Evolutionary conservation across 331 rosid species (phyloP).

Genomic region (Pyracantha coccinea): DNA sequence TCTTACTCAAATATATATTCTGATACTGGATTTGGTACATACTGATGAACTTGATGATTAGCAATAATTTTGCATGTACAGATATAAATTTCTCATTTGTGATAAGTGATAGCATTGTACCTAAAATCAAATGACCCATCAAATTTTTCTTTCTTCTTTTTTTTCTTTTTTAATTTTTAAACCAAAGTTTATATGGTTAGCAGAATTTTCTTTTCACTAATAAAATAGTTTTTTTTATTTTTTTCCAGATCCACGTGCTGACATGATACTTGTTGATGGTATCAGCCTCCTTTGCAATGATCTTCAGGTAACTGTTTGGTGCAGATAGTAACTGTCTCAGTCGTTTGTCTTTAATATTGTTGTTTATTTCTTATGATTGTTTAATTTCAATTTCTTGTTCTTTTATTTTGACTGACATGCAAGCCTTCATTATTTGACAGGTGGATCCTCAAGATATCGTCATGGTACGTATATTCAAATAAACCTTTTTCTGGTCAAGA

Average conservation of each 20-base stretch:
- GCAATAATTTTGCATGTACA: background rate
- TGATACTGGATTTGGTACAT: background rate
- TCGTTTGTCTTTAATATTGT: background rate
- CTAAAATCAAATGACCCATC: background rate
- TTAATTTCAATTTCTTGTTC: background rate
- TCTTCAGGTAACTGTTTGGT: constrained; percentile 53
- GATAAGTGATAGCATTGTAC: too few species aligned
- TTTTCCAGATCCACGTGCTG: constrained; percentile 57
- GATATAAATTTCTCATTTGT: background rate
- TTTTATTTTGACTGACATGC: constrained; percentile 16
- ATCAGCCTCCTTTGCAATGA: constrained; percentile 92
- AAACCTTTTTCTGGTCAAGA: background rate
- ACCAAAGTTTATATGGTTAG: background rate
- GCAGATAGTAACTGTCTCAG: background rate
- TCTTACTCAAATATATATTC: background rate
- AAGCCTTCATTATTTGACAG: constrained; percentile 33
- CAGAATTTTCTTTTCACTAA: background rate
- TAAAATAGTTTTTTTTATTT: background rate
- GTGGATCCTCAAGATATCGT: constrained; percentile 99
- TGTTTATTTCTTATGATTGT: background rate
- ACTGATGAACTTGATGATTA: background rate
- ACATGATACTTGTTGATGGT: constrained; percentile 92
- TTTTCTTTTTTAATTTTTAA: background rate
- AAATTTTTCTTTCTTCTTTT: background rate
- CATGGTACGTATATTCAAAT: constrained; percentile 50